Conservation (phyloP, 2,329 filamentous ascomycete species). For the Exophiala sideris region DNA sequence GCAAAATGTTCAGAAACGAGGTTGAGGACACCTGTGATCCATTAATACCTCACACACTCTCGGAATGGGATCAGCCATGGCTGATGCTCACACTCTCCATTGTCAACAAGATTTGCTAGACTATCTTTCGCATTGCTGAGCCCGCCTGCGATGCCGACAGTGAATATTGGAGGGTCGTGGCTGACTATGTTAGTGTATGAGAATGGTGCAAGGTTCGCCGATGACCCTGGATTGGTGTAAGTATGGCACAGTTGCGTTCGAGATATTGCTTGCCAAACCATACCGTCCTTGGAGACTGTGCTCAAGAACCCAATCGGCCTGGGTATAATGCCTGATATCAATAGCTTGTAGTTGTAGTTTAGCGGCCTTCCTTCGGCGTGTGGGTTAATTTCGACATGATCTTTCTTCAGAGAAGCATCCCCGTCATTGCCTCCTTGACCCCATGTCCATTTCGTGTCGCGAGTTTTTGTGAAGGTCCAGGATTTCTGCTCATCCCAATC, state of each 20-base stretch:
- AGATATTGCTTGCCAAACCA: conserved; percentile 36
- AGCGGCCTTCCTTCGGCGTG: conserved; percentile 66
- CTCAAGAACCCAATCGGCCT: conserved; percentile 69
- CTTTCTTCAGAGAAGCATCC: conserved; percentile 38
- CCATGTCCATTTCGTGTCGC: background rate
- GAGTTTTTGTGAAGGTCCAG: background rate
- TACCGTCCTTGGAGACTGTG: conserved; percentile 59
- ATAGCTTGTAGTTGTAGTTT: conserved; percentile 80
- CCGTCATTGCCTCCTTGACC: conserved; percentile 7
- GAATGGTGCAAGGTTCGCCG: conserved; percentile 76
- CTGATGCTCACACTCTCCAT: conserved; percentile 75
- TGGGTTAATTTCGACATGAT: conserved; percentile 50
- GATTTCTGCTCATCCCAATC: background rate
- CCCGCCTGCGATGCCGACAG: conserved; percentile 57
- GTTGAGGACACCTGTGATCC: conserved; percentile 73
- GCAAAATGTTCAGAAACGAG: conserved; percentile 80
- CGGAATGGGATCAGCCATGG: conserved; percentile 56
- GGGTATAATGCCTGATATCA: conserved; percentile 78
- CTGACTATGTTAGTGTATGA: conserved; percentile 78
- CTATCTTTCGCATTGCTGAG: conserved; percentile 70
- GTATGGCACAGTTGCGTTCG: background rate
- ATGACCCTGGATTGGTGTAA: background rate
- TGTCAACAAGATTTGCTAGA: conserved; percentile 67
- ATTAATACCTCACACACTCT: conserved; percentile 62
- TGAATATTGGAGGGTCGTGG: conserved; percentile 82